Evolutionary conservation across 352 stramenopile genomes (phyloP), one percentile per base, ranked within the genome.

Genomic region (Phytophthora cryptogea): DNA sequence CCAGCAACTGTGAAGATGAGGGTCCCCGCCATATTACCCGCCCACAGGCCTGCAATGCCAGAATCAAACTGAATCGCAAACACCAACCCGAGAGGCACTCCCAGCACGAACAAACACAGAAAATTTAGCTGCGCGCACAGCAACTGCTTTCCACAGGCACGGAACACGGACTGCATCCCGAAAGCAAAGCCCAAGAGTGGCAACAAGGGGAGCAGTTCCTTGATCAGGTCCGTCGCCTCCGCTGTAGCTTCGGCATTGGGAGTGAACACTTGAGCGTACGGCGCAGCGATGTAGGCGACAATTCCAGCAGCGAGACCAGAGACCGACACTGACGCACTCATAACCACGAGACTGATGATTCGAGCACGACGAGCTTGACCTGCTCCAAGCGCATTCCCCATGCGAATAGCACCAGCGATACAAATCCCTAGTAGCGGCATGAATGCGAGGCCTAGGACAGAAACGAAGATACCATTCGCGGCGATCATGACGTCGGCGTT

Each of bases 341-440:
- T 50, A 0, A 82, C 51, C 5, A 86, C 58, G 28, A 72, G 50
- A 28, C 72, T 72, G 23, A 74, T 72, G 53, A 87, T 39, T 10
- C 52, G 53, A 2, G 78, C 80, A 23, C 80, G 71, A 2, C 63
- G 68, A 7, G 78, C 62, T 13, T 83, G 63, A 13, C 73, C 70
- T n/a, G 74, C 76, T 26, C 80, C 80, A 9, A 86, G 55, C 16
- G 80, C 78, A 23, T 83, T 90, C 23, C 80, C 80, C 17, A 90
- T 78, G 31, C 76, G 74, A 33, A 88, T 76, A 28, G 71, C 70
- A 10, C 78, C 80, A 4, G 71, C 71, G 8, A 80, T 59, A n/a
- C 59, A 80, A 16, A 86, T 68, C 3, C 76, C 78, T 3, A 80
- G 26, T 5, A 86, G 46, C 1, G 78, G 74, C 53, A 87, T 80